Base-by-base conservation (phyloP, 2,329 filamentous ascomycete species). In the Hypoxylon sp. region DNA sequence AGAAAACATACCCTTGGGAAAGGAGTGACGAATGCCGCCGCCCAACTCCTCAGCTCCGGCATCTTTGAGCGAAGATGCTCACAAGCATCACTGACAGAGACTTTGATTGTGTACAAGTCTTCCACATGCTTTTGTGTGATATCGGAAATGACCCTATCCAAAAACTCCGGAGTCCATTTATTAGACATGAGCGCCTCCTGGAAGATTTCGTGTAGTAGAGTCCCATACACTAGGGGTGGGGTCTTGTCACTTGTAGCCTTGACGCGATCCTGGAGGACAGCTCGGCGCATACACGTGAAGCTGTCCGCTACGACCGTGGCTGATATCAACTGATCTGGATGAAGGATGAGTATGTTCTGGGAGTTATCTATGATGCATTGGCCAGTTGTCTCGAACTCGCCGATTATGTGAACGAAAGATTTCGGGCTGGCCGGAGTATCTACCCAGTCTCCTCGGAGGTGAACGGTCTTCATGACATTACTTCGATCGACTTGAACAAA, bases 281-380 rank as follows among this genome's bases (percentile, higher is more conserved):
- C 94, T 70, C 95, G 91, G 17, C 96, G 91, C 77, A 92, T 91
- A 77, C 96, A 99, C 24, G 90, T 91, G 78, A 98, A 97, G 0
- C 96, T 97, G 79, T 99, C 96, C n/a, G 94, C 94, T 47, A 99
- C 92, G 4, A 97, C 93, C 0, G 96, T 98, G 2, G 96, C 92
- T 2, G 96, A 98, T 58, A 99, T 92, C 35, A 99, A 87, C 80
- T 98, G 94, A 76, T 99, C 96, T 0, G 96, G 96, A 76, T 99
- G 94, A 13, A 99, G 82, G 63, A 99, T 94, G 55, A 99, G 83
- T 79, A 98, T 92, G 74, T 94, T 93, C 54, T 91, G 86, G 2
- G 87, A 85, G 78, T 98, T 93, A 76, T 97, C 92, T 69, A 98
- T 86, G 51, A 97, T 82, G 77, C 94, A 97, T 77, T 91, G 89